Percentiles rank a stretch among this genome's conserved stretches.
phyloP scores from a whole-genome alignment of 2,329 filamentous ascomycete genomes.

The Tolypocladium capitatum region DNA sequence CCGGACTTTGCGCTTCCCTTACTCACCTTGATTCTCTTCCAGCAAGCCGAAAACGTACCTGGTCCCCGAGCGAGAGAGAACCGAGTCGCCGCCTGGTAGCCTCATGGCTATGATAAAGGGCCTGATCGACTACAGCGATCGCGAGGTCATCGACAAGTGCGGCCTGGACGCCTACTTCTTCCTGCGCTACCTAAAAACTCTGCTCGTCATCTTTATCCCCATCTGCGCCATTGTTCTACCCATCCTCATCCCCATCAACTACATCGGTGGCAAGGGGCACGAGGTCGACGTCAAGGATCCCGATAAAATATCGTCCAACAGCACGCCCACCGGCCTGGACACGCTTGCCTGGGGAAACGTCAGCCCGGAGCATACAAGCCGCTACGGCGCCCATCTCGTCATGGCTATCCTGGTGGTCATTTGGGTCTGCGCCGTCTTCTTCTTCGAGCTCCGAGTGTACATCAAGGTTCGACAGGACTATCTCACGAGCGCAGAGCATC shows the following conservation, averaged over 20 bases:
- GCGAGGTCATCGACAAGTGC: constrained; percentile 87
- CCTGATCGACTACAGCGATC: constrained; percentile 55
- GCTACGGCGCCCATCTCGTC: constrained; percentile 76
- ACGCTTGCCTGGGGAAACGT: constrained; percentile 82
- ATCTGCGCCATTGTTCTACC: constrained; percentile 68
- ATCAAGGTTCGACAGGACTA: constrained; percentile 91
- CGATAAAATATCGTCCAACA: constrained; percentile 11
- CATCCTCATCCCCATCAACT: constrained; percentile 76
- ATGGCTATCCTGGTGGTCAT: constrained; percentile 65
- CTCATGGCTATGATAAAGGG: constrained; percentile 38
- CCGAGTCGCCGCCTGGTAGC: constrained; percentile 53
- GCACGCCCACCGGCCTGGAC: constrained; percentile 51
- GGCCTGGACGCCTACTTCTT: constrained; percentile 97
- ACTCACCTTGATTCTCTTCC: background rate
- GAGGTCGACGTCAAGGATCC: constrained; percentile 28
- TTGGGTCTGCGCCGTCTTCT: constrained; percentile 81
- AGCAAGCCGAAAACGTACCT: constrained; percentile 77
- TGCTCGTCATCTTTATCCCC: constrained; percentile 85
- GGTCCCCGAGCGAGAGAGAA: constrained; percentile 73
- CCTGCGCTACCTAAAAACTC: constrained; percentile 63
- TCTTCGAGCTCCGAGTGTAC: constrained; percentile 73
- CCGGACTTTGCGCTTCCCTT: background rate
- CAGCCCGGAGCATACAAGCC: constrained; percentile 44
- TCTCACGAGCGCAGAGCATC: constrained; percentile 86
- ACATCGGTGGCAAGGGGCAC: constrained; percentile 53